A percentile compares a stretch with the other conserved stretches of the same genome.
Evolutionary conservation across 371 early-diverging fungal species (phyloP).

Genomic region (Globomyces sp.): DNA sequence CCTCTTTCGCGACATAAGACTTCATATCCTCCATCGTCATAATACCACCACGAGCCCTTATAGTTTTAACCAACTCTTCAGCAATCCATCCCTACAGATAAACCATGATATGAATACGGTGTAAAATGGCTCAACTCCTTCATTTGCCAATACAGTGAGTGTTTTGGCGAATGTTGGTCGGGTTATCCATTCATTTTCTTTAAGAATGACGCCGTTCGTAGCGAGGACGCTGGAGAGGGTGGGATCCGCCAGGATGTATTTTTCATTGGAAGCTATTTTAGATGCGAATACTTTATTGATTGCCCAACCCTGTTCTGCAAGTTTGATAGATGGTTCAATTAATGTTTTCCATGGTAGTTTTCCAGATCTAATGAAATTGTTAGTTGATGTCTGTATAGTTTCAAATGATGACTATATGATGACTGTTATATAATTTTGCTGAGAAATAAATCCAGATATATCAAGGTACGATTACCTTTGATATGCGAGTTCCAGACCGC

Average conservation of each 20-base stretch:
- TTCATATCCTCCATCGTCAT: slow-evolving; percentile 78
- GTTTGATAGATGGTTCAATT: slow-evolving; percentile 75
- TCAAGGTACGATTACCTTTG: slow-evolving; percentile 29
- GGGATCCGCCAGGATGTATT: slow-evolving; percentile 40
- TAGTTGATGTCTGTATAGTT: too few relatives aligned
- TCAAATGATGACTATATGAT: too few relatives aligned
- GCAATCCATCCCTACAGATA: slow-evolving; percentile 70
- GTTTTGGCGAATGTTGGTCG: slow-evolving; percentile 78
- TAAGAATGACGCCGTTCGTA: slow-evolving; percentile 60
- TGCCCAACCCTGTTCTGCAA: slow-evolving; percentile 79
- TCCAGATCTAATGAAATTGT: slow-evolving; percentile 50
- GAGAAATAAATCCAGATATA: not conserved
- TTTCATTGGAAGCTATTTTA: slow-evolving; percentile 40
- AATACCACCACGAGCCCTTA: slow-evolving; percentile 74
- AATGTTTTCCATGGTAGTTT: slow-evolving; percentile 83
- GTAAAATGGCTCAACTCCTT: slow-evolving; percentile 89
- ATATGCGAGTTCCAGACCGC: slow-evolving; percentile 85
- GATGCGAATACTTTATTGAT: slow-evolving; percentile 57
- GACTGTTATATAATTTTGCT: slow-evolving; percentile 17
- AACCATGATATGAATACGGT: slow-evolving; percentile 4
- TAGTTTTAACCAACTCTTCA: slow-evolving; percentile 63
- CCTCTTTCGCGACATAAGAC: slow-evolving; percentile 63
- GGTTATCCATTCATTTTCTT: slow-evolving; percentile 70
- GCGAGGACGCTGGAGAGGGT: slow-evolving; percentile 63
- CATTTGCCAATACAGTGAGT: slow-evolving; percentile 70